Percentiles rank a stretch among this genome's conserved stretches.
These are phyloP conservation scores for Gossypioides kirkii DNA, from an alignment of 345 rosid species.

Conservation along the genomic window DNA sequence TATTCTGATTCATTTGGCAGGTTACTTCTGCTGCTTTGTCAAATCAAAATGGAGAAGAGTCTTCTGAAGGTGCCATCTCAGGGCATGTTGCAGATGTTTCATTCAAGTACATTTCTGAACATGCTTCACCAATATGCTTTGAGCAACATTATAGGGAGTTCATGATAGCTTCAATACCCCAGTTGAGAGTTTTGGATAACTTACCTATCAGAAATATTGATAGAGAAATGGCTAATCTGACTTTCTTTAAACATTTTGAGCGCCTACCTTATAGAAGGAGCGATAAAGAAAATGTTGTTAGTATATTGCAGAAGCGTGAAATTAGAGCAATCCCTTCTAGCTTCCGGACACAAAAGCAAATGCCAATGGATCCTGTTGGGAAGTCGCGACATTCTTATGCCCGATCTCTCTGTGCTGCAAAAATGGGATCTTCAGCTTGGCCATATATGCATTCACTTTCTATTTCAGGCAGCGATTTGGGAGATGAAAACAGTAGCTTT, in stretches of 20 bases:
- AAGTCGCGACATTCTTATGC: conserved; percentile 53
- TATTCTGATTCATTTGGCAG: conserved; percentile 33
- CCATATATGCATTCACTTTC: conserved; percentile 71
- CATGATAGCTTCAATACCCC: conserved; percentile 75
- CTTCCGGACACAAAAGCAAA: conserved; percentile 22
- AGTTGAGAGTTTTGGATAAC: conserved; percentile 69
- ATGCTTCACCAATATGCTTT: conserved; percentile 84
- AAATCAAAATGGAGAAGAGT: conserved; percentile 40
- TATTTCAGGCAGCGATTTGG: conserved; percentile 33
- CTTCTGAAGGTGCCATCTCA: conserved; percentile 27
- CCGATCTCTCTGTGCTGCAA: conserved; percentile 86
- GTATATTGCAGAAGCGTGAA: conserved; percentile 71
- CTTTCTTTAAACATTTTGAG: conserved; percentile 63
- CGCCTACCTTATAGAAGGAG: conserved; percentile 66
- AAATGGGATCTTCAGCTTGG: conserved; percentile 77
- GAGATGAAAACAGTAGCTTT: conserved; percentile 40
- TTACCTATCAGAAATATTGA: conserved; percentile 62
- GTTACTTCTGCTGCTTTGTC: conserved; percentile 28
- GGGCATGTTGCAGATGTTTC: conserved; percentile 36
- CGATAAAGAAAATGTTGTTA: conserved; percentile 62
- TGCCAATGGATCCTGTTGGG: conserved; percentile 29
- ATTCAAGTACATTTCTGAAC: conserved; percentile 48
- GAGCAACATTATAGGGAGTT: conserved; percentile 82
- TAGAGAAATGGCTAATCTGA: conserved; percentile 54
- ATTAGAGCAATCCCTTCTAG: conserved; percentile 39